Percentiles rank a stretch among this genome's conserved stretches.
These are phyloP conservation scores for Ocimum tenuiflorum DNA, from an alignment of 257 asterid species.

Conservation along the genomic window DNA sequence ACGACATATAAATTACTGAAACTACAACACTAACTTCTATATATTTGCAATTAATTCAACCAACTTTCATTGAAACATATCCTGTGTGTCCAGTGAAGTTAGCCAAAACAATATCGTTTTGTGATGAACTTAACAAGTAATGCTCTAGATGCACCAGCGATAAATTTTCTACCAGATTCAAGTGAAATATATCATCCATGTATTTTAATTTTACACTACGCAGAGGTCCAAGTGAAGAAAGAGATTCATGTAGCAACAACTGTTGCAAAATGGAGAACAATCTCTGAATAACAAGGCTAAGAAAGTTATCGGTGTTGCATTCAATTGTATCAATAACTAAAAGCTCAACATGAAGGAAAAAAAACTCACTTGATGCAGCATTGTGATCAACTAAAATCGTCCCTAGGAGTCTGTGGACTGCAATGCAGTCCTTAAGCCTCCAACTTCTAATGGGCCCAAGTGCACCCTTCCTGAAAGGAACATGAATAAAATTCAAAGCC, in stretches of 20 bases:
- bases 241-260: neutral
- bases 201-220: no score
- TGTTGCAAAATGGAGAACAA: neutral
- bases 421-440: constrained; percentile 65
- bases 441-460: constrained; percentile 34
- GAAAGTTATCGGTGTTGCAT: no score
- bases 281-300: neutral
- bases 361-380: constrained; percentile 68
- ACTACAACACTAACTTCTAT: no score
- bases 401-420: constrained; percentile 60
- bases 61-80: neutral
- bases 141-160: no score
- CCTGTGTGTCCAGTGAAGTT: neutral
- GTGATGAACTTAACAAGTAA: neutral
- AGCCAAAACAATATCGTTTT: neutral
- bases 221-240: neutral
- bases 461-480: constrained; percentile 47
- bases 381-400: constrained; percentile 46
- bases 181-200: neutral
- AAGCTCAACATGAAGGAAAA: neutral
- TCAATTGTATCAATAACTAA: neutral
- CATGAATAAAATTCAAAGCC: constrained; percentile 11
- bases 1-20: no score
- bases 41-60: neutral
- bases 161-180: no score